Percentiles rank a stretch among this genome's conserved stretches.
Evolutionary conservation across 1,284 basidiomycete species (phyloP).

Genomic region (Cystodermella granulosa): DNA sequence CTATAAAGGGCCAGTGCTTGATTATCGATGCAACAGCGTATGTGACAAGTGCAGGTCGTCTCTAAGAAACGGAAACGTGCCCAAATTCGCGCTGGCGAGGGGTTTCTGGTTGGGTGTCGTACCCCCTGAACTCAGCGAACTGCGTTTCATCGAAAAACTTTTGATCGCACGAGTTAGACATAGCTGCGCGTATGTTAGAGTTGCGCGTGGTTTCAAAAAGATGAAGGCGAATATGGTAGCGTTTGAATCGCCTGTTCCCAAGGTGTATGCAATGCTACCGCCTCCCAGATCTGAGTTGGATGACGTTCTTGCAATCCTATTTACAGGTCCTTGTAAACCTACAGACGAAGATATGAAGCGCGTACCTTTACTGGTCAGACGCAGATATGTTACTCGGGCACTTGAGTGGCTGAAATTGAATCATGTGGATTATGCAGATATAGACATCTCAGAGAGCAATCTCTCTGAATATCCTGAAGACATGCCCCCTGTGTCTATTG

Average conservation of each 20-base stretch:
- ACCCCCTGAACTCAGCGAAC: constrained; percentile 22
- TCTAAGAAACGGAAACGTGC: constrained; percentile 20
- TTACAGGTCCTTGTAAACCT: constrained; percentile 30
- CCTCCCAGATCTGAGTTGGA: constrained; percentile 29
- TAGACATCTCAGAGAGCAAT: constrained; percentile 35
- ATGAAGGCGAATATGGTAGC: constrained; percentile 37
- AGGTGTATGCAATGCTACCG: constrained; percentile 33
- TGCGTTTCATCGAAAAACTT: constrained; percentile 32
- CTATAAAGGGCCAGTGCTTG: constrained; percentile 17
- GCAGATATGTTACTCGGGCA: constrained; percentile 26
- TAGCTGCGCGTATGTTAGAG: constrained; percentile 28
- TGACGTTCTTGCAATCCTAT: constrained; percentile 22
- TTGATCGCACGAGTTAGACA: constrained; percentile 30
- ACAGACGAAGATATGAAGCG: constrained; percentile 31
- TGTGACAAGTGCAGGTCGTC: constrained; percentile 8
- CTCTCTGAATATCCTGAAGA: constrained; percentile 30
- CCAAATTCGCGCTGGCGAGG: constrained; percentile 29
- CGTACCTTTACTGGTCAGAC: constrained; percentile 34
- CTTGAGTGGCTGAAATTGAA: constrained; percentile 40
- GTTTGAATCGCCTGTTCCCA: constrained; percentile 31
- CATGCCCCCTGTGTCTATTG: constrained; percentile 28
- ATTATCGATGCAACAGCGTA: constrained; percentile 11
- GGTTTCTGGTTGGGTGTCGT: constrained; percentile 40
- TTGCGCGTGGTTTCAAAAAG: constrained; percentile 29
- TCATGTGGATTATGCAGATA: constrained; percentile 35